Evolutionary conservation across 179 eudicot genomes (phyloP).

Genomic region (Gypsophila paniculata): DNA sequence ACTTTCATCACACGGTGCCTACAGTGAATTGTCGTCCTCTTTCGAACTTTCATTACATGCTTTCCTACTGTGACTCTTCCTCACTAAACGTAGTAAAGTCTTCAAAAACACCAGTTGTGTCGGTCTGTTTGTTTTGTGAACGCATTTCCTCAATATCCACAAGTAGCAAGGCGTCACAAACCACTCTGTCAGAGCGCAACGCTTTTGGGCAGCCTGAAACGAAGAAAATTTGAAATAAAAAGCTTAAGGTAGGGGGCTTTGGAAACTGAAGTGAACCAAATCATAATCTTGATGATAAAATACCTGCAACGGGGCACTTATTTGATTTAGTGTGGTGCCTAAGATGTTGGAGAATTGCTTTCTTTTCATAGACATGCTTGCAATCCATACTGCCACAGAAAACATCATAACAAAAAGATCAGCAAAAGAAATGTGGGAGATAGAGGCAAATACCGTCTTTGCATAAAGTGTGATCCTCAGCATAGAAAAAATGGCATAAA

Average conservation of each 20-base stretch:
- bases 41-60: background rate
- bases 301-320: constrained; percentile 78
- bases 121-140: constrained; percentile 37
- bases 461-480: background rate
- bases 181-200: constrained; percentile 42
- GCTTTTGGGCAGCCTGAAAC: constrained; percentile 65
- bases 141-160: constrained; percentile 76
- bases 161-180: constrained; percentile 58
- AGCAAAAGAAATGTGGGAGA: background rate
- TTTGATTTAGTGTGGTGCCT: constrained; percentile 28
- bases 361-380: constrained; percentile 82
- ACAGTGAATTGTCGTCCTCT: background rate
- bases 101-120: constrained; percentile 44
- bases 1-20: background rate
- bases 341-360: constrained; percentile 46
- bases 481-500: no score
- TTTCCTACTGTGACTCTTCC: constrained; percentile 25
- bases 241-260: constrained; percentile 8
- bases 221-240: constrained; percentile 2
- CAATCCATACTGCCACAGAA: constrained; percentile 61
- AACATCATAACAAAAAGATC: background rate
- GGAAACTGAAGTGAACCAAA: background rate
- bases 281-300: background rate
- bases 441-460: background rate
- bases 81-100: constrained; percentile 66